Evolutionary conservation across 2,329 filamentous ascomycete species (phyloP).

Genomic region (Pyrenophora teres): DNA sequence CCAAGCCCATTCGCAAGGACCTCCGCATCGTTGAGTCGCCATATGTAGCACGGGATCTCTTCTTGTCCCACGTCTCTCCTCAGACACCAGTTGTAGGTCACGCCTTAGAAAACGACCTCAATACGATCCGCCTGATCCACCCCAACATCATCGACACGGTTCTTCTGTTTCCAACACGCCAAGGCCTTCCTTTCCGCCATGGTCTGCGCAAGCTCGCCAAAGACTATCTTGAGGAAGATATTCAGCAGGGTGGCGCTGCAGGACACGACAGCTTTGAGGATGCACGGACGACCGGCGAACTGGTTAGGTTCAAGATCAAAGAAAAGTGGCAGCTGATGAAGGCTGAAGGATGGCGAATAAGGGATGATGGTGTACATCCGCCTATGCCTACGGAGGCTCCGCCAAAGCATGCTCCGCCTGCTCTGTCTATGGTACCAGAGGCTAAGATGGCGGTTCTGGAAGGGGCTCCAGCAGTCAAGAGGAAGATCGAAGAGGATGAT

Average conservation of each 20-base stretch:
- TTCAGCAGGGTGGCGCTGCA: slow-evolving; percentile 70
- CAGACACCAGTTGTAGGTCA: slow-evolving; percentile 87
- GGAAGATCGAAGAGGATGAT: slow-evolving; percentile 23
- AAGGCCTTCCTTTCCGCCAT: slow-evolving; percentile 76
- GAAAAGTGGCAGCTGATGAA: slow-evolving; percentile 72
- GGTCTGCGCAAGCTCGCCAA: slow-evolving; percentile 77
- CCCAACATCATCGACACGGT: slow-evolving; percentile 84
- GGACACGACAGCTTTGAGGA: slow-evolving; percentile 96
- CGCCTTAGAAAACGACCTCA: slow-evolving; percentile 93
- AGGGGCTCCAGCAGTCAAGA: slow-evolving; percentile 26
- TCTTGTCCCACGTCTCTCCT: slow-evolving; percentile 76
- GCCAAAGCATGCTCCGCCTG: slow-evolving; percentile 21
- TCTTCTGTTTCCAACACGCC: slow-evolving; percentile 77
- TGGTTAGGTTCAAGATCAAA: slow-evolving; percentile 73
- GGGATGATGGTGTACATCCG: slow-evolving; percentile 36
- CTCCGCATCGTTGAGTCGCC: slow-evolving; percentile 79
- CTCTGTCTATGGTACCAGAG: slow-evolving; percentile 4
- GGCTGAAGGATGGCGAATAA: slow-evolving; percentile 66
- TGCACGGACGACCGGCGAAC: slow-evolving; percentile 82
- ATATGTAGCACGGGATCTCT: slow-evolving; percentile 71
- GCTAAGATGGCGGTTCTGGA: slow-evolving; percentile 10
- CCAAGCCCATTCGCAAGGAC: slow-evolving; percentile 30
- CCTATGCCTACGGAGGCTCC: slow-evolving; percentile 32
- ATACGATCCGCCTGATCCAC: slow-evolving; percentile 81
- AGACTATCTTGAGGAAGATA: slow-evolving; percentile 71